Evolutionary conservation across 139 green algal genomes (phyloP).

Genomic region (Coelastrella sp.): DNA sequence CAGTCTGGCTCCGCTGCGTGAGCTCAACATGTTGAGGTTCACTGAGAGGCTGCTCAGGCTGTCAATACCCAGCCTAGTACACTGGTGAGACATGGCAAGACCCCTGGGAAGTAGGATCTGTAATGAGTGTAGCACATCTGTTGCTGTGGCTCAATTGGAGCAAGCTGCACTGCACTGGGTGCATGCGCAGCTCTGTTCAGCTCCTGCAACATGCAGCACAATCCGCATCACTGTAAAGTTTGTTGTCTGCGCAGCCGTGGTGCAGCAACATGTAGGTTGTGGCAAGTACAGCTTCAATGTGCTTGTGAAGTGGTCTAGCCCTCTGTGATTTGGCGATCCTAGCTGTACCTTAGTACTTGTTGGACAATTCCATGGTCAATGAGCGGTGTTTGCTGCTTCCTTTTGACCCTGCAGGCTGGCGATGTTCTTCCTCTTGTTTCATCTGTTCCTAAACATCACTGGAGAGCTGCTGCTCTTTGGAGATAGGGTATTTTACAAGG

Average conservation of each 20-base stretch:
- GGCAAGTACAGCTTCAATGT: too few relatives aligned
- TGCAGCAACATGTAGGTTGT: too few relatives aligned
- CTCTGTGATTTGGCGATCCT: too few relatives aligned
- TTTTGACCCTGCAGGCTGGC: slow-evolving; percentile 66
- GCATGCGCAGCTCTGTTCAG: too few relatives aligned
- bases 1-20: slow-evolving; percentile 62
- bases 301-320: too few relatives aligned
- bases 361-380: neutral
- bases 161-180: too few relatives aligned
- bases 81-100: neutral
- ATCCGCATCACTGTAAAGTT: too few relatives aligned
- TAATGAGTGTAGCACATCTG: too few relatives aligned
- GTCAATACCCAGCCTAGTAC: slow-evolving; percentile 70
- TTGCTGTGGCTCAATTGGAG: too few relatives aligned
- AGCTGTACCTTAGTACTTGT: too few relatives aligned
- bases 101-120: neutral
- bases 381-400: slow-evolving; percentile 76
- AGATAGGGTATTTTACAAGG: slow-evolving; percentile 96
- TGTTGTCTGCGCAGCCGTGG: too few relatives aligned
- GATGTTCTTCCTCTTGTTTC: slow-evolving; percentile 92
- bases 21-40: slow-evolving; percentile 62
- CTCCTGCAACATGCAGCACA: too few relatives aligned
- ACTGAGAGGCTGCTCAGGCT: slow-evolving; percentile 93
- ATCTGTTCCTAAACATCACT: slow-evolving; percentile 94
- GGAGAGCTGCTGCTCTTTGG: slow-evolving; percentile 91